Conservation (phyloP, 2,329 filamentous ascomycete genomes). For the Curvularia verruculosa region DNA sequence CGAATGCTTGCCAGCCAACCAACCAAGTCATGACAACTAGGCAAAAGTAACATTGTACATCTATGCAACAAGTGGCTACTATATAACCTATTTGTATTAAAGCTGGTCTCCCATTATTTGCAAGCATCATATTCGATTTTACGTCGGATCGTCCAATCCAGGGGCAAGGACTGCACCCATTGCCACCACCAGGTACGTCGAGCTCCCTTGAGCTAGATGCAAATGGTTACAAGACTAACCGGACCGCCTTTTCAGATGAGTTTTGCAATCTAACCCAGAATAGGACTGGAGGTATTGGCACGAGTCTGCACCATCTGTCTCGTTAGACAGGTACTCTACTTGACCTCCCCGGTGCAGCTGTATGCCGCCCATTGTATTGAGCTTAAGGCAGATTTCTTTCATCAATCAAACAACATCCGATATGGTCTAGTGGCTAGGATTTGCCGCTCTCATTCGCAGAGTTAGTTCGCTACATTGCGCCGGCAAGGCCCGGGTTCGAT, state of each 20-base stretch:
- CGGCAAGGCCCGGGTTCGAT: slow-evolving; percentile 42
- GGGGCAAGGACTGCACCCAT: neutral
- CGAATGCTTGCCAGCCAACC: neutral
- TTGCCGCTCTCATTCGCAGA: slow-evolving; percentile 42
- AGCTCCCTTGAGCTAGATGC: neutral
- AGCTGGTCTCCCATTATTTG: neutral
- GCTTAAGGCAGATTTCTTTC: neutral
- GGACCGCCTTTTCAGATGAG: neutral
- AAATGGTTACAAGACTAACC: neutral
- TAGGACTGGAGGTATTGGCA: neutral
- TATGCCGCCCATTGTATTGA: too few relatives aligned
- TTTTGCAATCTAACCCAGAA: neutral
- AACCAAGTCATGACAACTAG: neutral
- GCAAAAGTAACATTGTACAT: neutral
- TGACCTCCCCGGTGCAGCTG: too few relatives aligned
- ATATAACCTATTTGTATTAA: neutral
- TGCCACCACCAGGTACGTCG: neutral
- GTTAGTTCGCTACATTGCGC: slow-evolving; percentile 30
- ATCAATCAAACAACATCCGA: slow-evolving; percentile 17
- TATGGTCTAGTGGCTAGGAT: slow-evolving; percentile 45
- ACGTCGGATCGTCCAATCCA: neutral
- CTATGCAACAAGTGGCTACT: neutral
- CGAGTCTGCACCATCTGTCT: neutral
- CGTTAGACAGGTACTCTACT: too few relatives aligned
- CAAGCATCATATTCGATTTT: neutral